These are phyloP conservation scores for Perkinsus olseni DNA, from an alignment of 169 alveolate species.

Conservation along the genomic window DNA sequence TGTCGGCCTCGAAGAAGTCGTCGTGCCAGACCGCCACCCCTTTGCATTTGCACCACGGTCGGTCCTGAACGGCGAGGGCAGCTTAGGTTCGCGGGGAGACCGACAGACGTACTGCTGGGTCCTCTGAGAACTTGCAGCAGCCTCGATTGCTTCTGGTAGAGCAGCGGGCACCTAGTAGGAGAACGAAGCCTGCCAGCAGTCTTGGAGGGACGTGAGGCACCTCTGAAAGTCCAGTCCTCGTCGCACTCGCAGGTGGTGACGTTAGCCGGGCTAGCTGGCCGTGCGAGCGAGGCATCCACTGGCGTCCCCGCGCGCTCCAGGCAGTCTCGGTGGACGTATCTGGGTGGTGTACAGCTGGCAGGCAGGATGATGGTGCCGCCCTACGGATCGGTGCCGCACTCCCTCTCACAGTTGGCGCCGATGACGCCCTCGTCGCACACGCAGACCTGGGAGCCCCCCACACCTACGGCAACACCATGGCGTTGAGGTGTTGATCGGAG, in stretches of 20 bases:
- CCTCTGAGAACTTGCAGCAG: background rate
- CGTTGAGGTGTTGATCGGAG: background rate
- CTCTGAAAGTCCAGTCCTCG: background rate
- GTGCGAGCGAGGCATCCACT: background rate
- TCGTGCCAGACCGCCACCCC: background rate
- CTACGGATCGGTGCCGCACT: background rate
- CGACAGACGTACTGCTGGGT: background rate
- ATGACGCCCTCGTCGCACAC: background rate
- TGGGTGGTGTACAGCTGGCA: background rate
- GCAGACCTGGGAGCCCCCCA: background rate
- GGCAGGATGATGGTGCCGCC: background rate
- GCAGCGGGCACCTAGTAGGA: background rate
- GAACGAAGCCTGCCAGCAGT: background rate
- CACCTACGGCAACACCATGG: background rate
- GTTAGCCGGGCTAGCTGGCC: background rate
- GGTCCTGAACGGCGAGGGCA: background rate
- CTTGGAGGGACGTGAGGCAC: background rate
- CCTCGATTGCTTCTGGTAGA: background rate
- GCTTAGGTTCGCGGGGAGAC: background rate
- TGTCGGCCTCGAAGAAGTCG: background rate
- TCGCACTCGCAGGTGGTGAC: background rate
- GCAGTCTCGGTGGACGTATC: background rate
- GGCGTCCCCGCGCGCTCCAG: background rate
- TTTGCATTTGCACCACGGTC: background rate
- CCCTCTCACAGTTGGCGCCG: background rate